Percentiles rank a stretch among this genome's conserved stretches.
These are phyloP conservation scores for Sordariomycetes sp. DNA, from an alignment of 2,329 filamentous ascomycete species.

Conservation along the genomic window DNA sequence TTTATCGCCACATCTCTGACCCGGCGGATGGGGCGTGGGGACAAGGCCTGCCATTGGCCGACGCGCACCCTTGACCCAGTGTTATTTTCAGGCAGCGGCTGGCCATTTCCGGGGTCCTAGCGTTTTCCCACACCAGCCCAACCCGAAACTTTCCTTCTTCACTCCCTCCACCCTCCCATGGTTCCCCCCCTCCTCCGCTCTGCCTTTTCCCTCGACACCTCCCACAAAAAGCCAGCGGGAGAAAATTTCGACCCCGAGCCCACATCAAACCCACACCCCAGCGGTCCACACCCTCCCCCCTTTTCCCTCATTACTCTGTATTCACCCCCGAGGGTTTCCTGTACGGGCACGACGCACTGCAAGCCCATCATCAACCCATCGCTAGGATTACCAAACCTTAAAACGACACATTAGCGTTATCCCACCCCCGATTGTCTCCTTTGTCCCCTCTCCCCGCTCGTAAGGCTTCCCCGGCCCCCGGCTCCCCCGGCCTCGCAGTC, in stretches of 20 bases:
- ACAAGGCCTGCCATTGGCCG: neutral
- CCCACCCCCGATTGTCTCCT: neutral
- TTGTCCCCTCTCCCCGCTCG: constrained; percentile 1
- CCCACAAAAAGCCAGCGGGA: constrained; percentile 2
- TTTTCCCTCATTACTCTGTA: constrained; percentile 5
- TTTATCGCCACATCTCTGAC: neutral
- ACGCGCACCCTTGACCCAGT: constrained; percentile 1
- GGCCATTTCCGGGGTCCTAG: constrained; percentile 3
- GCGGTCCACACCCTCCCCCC: constrained; percentile 6
- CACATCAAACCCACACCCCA: constrained; percentile 7
- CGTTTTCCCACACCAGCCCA: constrained; percentile 4
- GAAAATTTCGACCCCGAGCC: constrained; percentile 5
- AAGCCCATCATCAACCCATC: constrained; percentile 6
- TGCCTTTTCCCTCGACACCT: constrained; percentile 2
- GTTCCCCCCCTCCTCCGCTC: constrained; percentile 1
- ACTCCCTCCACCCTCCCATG: constrained; percentile 6
- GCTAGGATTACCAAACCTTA: constrained; percentile 6
- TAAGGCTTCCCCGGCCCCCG: neutral
- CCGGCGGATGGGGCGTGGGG: neutral
- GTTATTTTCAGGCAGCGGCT: constrained; percentile 4
- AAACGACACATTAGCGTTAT: constrained; percentile 1
- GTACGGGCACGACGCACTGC: constrained; percentile 5
- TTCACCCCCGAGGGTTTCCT: constrained; percentile 7
- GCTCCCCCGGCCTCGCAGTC: neutral
- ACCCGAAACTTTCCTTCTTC: constrained; percentile 6